phyloP scores from a whole-genome alignment of 2,329 filamentous ascomycete species.

The Colletotrichum sidae region DNA sequence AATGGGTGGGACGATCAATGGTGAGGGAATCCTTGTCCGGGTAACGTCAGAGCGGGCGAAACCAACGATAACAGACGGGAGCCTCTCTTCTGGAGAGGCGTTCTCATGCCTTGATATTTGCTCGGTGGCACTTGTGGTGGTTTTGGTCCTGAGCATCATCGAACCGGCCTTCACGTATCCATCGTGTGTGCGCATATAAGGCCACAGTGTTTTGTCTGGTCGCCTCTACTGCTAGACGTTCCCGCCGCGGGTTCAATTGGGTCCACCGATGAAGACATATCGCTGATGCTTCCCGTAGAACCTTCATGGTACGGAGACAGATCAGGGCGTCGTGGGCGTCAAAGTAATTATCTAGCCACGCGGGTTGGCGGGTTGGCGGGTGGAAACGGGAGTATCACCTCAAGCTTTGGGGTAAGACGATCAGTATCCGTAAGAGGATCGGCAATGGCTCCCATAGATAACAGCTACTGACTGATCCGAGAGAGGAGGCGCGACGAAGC shows the following conservation, averaged over 20 bases:
- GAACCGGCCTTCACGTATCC: no score
- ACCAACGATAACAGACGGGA: constrained; percentile 31
- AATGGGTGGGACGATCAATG: constrained; percentile 29
- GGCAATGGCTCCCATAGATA: constrained; percentile 1
- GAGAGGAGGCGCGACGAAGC: neutral
- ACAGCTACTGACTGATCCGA: constrained; percentile 25
- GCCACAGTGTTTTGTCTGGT: no score
- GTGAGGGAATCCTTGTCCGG: constrained; percentile 21
- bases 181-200: no score
- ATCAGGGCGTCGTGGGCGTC: neutral
- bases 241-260: neutral
- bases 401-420: constrained; percentile 34
- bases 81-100: neutral
- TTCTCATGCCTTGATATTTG: neutral
- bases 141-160: neutral
- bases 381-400: constrained; percentile 17
- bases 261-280: constrained; percentile 13
- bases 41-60: constrained; percentile 28
- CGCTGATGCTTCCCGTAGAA: neutral
- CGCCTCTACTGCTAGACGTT: no score
- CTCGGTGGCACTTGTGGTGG: neutral
- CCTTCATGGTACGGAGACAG: no score
- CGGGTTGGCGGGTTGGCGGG: neutral
- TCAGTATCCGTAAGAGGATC: neutral
- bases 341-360: neutral